Evolutionary conservation across 73 alveolate genomes (phyloP), one percentile per base, ranked within the genome.

Genomic region (Paramecium pentaurelia): DNA sequence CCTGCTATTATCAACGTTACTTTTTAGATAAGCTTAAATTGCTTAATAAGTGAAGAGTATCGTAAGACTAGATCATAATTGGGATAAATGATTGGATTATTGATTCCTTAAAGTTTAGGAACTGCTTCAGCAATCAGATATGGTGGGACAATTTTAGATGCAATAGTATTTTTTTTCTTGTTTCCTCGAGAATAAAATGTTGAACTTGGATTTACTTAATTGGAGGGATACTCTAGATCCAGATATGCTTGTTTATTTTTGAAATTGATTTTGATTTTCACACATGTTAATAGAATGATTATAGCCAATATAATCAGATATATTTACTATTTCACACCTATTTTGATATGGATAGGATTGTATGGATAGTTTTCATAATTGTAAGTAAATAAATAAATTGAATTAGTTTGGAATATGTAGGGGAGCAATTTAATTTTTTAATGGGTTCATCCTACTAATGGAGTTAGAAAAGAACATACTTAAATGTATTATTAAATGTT

Each of bases 321-420:
- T n/a, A 36, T 80, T 44, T 80, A 80, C 49, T 80, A 80, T 28
- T 45, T 80, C 9, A 80, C 91, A 2, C 91, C 91, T 11, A 44
- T 80, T 16, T 34, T 28, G n/a, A 8, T 80, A 2, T 80, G 47
- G 47, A 27, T 80, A 20, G 91, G 91, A 18, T 28, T 80, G 8
- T 80, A 80, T 45, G 91, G 91, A 27, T 36, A 80, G 45, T 80
- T 80, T 47, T 42, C 73, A 12, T 80, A 80, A 80, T 80, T 80
- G 91, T 80, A 80, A 40, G 58, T 20, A 44, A 32, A 14, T 37
- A 11, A 14, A 36, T 2, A 16, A 27, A 18, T 42, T 73, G 34
- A 36, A 80, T 25, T 42, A 80, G 91, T 80, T 18, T 47, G 36
- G 91, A 80, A 80, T 80, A 80, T 80, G 75, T 80, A 3, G 44